phyloP scores from a whole-genome alignment of 2,329 filamentous ascomycete genomes.

The Trichoderma sp. region DNA sequence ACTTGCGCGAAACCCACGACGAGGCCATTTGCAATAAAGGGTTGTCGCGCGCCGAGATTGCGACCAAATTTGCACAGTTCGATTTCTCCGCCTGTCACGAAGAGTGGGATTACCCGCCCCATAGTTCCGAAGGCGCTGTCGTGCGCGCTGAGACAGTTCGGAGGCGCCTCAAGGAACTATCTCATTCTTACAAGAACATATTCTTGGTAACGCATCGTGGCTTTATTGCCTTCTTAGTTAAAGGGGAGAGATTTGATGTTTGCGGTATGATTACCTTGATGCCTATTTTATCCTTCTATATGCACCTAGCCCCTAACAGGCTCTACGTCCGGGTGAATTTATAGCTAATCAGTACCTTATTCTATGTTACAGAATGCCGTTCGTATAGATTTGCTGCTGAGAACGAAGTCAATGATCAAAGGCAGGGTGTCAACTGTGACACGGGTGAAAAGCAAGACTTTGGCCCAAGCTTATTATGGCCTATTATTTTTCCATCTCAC shows the following conservation, averaged over 20 bases:
- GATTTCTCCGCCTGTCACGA: neutral
- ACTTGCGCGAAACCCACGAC: neutral
- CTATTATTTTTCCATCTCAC: neutral
- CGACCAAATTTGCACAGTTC: neutral
- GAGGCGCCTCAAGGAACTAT: neutral
- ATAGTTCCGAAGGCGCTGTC: neutral
- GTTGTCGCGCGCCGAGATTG: neutral
- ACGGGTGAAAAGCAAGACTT: neutral
- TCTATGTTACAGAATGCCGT: neutral
- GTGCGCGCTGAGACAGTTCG: neutral
- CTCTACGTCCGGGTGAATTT: neutral
- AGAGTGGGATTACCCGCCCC: neutral
- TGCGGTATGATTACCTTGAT: neutral
- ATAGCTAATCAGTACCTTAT: neutral
- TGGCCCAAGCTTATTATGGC: neutral
- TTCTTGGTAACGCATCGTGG: neutral
- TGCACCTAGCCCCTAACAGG: neutral
- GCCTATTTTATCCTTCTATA: neutral
- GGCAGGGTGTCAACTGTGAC: neutral
- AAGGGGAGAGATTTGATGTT: neutral
- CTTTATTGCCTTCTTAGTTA: neutral
- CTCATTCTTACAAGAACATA: neutral
- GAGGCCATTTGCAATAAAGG: neutral
- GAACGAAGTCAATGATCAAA: neutral
- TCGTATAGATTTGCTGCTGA: neutral